phyloP scores from a whole-genome alignment of 192 early-diverging fungal genomes.

The Coemansia sp. region DNA sequence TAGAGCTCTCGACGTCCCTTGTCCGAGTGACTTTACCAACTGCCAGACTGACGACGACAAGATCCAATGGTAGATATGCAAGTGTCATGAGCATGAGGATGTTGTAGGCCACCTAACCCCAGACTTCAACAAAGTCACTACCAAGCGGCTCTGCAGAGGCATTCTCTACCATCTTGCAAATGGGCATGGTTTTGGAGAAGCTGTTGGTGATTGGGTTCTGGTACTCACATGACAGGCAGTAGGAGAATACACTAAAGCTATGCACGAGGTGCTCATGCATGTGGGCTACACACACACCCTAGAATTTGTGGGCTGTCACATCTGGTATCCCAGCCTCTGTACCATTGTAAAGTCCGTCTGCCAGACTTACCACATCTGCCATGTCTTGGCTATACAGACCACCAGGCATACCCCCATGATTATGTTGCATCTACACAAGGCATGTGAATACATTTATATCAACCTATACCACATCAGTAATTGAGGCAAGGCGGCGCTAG shows the following conservation, averaged over 20 bases:
- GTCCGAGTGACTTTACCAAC: background rate
- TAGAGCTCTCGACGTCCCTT: background rate
- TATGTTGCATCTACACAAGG: background rate
- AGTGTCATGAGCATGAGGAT: too few species aligned
- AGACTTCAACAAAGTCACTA: background rate
- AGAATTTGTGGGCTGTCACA: background rate
- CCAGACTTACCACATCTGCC: constrained; percentile 10
- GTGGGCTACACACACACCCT: constrained; percentile 7
- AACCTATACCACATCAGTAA: constrained; percentile 17
- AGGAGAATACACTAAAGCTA: background rate
- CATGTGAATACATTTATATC: constrained; percentile 25
- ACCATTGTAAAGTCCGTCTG: background rate
- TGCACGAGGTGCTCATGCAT: constrained; percentile 6
- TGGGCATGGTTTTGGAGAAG: background rate
- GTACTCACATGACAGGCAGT: background rate
- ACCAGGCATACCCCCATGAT: constrained; percentile 8
- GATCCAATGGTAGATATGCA: constrained; percentile 4
- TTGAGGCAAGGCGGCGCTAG: background rate
- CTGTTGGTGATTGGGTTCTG: constrained; percentile 8
- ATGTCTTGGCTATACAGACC: constrained; percentile 9
- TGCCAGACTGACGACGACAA: constrained; percentile 2
- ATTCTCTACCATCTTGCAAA: background rate
- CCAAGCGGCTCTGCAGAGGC: background rate
- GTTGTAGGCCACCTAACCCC: background rate
- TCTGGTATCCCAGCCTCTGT: too few species aligned